Evolutionary conservation across 257 asterid genomes (phyloP), one percentile per base, ranked within the genome.

Genomic region (Gentiana macrophylla): DNA sequence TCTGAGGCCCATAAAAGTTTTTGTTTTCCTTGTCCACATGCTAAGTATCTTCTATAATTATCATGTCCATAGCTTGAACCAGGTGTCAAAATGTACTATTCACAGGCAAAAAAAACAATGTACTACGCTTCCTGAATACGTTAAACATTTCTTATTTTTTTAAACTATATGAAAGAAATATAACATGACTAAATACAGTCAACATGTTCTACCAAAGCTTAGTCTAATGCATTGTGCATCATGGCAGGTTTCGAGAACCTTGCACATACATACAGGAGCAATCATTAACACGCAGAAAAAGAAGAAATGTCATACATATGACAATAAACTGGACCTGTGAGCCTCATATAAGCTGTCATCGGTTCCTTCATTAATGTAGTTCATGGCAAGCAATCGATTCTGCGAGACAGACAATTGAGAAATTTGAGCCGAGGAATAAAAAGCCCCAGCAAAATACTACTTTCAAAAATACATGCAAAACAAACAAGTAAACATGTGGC

Each of bases 351-450:
- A 52, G 74, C 75, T 83, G 61, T 83, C 95, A 70, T 92, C 94
- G 51, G 71, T 61, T 63, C 99, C 97, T 68, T 85, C 95, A 64
- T 88, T 76, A 67, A 88, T 88, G 83, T 92, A 92, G 83, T 92
- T 92, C 97, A 92, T 78, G n/a, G 99, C 99, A 67, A 92, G 94
- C 84, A 88, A 72, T 51, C 99, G 97, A 61, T 92, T 92, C 99
- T 92, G 94, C 81, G 77, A 70, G 49, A 60, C 52, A 56, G 61
- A 47, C 32, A 32, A 55, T 60, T 53, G 8, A 45, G 32, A 24
- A 51, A 48, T 49, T 8, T 38, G 49, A 34, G 48, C 37, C 4
- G 32, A n/a, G 57, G 52, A 52, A 52, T 32, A 12, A 2, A 6
- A 51, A 10, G 46, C 15, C 56, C 38, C 52, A 47, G 35, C n/a